These are phyloP conservation scores for Rubia peregrina DNA, from an alignment of 305 asterid species.

Conservation along the genomic window DNA sequence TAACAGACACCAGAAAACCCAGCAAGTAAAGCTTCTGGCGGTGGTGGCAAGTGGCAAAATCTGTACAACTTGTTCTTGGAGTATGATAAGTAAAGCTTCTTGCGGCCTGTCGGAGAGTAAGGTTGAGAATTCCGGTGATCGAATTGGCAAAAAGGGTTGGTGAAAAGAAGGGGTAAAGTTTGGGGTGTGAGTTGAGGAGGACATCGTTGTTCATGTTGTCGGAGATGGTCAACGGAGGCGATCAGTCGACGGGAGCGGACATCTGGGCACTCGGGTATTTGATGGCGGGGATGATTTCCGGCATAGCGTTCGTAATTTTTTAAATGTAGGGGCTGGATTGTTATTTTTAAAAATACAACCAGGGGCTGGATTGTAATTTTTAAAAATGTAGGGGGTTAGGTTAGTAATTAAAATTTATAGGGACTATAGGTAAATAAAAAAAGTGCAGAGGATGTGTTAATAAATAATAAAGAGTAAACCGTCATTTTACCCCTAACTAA, in stretches of 20 bases:
- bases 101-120: slow-evolving; percentile 21
- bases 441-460: no score
- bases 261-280: slow-evolving; percentile 41
- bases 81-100: slow-evolving; percentile 19
- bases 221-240: slow-evolving; percentile 27
- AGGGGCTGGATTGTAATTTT: no score
- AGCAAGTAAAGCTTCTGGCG: no score
- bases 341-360: no score
- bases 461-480: no score
- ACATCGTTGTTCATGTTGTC: slow-evolving; percentile 36
- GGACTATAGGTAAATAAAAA: no score
- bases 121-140: slow-evolving; percentile 17
- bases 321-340: no score
- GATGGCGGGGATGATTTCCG: slow-evolving; percentile 29
- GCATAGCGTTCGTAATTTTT: no score
- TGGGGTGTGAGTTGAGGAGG: slow-evolving; percentile 31
- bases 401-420: no score
- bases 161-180: background rate
- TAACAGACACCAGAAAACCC: no score
- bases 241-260: slow-evolving; percentile 31
- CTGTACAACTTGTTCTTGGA: slow-evolving; percentile 33
- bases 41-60: slow-evolving; percentile 15
- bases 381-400: no score
- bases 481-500: no score
- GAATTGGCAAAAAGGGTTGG: slow-evolving; percentile 24